These are phyloP conservation scores for Monilinia laxa DNA, from an alignment of 2,329 filamentous ascomycete genomes.

Conservation along the genomic window DNA sequence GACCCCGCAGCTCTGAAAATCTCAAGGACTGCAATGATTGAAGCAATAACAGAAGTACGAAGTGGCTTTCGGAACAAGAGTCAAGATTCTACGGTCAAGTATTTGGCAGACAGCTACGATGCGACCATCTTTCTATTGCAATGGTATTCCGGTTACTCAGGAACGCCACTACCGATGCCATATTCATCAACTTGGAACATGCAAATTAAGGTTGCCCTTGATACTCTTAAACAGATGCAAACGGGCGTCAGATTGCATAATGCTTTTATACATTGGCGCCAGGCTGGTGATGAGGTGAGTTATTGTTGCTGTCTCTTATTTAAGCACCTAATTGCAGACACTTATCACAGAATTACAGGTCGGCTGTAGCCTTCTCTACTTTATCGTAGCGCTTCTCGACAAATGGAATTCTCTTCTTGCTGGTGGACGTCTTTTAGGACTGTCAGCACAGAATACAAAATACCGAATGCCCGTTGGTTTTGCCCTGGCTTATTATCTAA, in stretches of 20 bases:
- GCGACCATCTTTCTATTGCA: conserved; percentile 42
- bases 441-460: conserved; percentile 40
- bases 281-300: conserved; percentile 46
- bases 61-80: conserved; percentile 22
- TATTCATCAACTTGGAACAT: conserved; percentile 42
- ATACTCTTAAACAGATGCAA: conserved; percentile 39
- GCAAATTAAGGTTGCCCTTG: conserved; percentile 38
- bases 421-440: conserved; percentile 41
- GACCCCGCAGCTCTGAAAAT: conserved; percentile 16
- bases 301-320: conserved; percentile 37
- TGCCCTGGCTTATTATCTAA: conserved; percentile 45
- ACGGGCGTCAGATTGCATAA: conserved; percentile 40
- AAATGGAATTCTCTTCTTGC: conserved; percentile 38
- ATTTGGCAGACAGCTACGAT: conserved; percentile 48
- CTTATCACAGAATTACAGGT: conserved; percentile 22
- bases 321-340: not conserved
- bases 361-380: conserved; percentile 40
- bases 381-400: conserved; percentile 41
- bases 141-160: conserved; percentile 46
- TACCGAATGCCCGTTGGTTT: conserved; percentile 47
- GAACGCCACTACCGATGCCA: conserved; percentile 37
- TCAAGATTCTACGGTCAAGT: conserved; percentile 26
- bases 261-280: conserved; percentile 40
- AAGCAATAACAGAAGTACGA: conserved; percentile 37
- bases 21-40: conserved; percentile 38